Conservation (phyloP, 257 asterid species). For the Schizonepeta tenuifolia region DNA sequence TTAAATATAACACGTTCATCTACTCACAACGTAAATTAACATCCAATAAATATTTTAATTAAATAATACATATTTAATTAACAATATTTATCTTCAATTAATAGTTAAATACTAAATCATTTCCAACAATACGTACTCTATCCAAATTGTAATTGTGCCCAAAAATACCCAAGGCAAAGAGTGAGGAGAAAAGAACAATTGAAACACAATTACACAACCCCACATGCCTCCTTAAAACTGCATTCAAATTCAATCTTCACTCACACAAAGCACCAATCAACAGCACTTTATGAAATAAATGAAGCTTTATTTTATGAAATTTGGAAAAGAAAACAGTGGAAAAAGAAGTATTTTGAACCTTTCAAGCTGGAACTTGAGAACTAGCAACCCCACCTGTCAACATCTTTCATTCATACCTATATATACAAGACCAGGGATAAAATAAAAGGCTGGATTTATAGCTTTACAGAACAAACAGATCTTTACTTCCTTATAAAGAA, state of each 20-base stretch:
- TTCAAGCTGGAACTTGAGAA: conserved; percentile 61
- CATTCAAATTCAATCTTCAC: background rate
- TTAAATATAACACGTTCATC: too few relatives aligned
- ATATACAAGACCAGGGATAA: conserved; percentile 2
- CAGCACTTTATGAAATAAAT: background rate
- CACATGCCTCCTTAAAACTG: background rate
- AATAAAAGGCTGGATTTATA: conserved; percentile 28
- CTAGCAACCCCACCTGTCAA: conserved; percentile 43
- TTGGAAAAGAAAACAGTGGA: conserved; percentile 30
- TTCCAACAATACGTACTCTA: background rate
- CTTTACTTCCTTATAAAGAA: conserved; percentile 28
- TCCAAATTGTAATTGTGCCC: background rate
- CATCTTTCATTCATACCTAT: conserved; percentile 25
- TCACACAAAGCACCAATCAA: conserved; percentile 5
- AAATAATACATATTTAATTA: too few relatives aligned
- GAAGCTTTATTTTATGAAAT: conserved; percentile 18
- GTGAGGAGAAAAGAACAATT: background rate
- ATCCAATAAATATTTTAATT: too few relatives aligned
- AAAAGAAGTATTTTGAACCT: conserved; percentile 42
- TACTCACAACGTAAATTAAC: too few relatives aligned
- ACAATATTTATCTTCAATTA: too few relatives aligned
- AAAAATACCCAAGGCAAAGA: background rate
- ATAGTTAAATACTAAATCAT: too few relatives aligned
- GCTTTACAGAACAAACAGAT: conserved; percentile 18
- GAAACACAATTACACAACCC: background rate